Base-by-base conservation (phyloP, 2,329 filamentous ascomycete genomes). In the Bertia moriformis region DNA sequence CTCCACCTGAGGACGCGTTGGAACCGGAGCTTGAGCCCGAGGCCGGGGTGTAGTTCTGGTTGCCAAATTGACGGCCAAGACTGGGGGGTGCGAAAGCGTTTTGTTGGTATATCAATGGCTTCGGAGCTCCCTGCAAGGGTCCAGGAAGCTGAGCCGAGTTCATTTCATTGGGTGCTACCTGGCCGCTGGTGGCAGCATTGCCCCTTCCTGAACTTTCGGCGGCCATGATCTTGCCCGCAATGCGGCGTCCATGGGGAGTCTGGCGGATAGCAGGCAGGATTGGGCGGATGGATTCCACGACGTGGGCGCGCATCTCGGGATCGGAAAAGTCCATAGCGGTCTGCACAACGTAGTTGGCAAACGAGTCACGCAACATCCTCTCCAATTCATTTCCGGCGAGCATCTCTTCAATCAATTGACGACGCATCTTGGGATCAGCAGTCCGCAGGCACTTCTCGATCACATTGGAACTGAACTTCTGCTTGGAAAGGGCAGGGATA, bases 391-490 rank as follows among this genome's bases (percentile, higher is more conserved):
- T 69, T 3, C 79, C 72, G 5, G 62, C 53, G 41, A 79, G 67
- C 53, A 98, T 79, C 63, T 96, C 91, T 24, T 83, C 74, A 42
- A 95, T 81, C 61, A 98, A 79, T 57, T 79, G 69, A 49, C 86
- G 81, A 55, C 82, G 87, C 39, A 82, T 82, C 7, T 72, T 66
- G 18, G 76, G 66, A 43, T 83, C 76, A 24, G 88, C 80, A 54
- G 86, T 93, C 41, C 91, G 86, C 42, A 96, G 65, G 51, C 83
- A 88, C 59, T 98, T 98, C 66, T 98, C 91, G 45, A 98, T 89
- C 42, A 98, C 91, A 50, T 98, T 98, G 52, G 91, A 96, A 63
- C 87, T 95, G 66, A 98, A 98, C 62, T 98, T 98, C 66, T 98
- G 91, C 56, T 87, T 88, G 4, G 91, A 96, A 14, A 72, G 72